Percentiles rank a stretch among this genome's conserved stretches.
Evolutionary conservation across 495 filamentous ascomycete genomes (phyloP).

Genomic region (Cladorrhinum samala): DNA sequence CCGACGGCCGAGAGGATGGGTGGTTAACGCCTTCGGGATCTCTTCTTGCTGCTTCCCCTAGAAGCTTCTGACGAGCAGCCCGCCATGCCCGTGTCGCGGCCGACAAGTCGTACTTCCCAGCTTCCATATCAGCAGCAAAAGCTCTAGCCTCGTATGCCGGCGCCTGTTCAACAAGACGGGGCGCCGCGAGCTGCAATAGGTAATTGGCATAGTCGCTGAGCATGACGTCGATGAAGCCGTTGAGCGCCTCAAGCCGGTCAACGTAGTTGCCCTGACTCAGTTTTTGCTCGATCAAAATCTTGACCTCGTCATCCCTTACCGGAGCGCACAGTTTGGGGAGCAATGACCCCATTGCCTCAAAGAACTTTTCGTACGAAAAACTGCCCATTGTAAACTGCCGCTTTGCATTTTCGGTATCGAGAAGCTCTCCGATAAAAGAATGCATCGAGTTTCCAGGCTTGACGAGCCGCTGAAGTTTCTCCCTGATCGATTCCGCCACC

Average conservation of each 20-base stretch:
- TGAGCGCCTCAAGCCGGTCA: constrained; percentile 72
- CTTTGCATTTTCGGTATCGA: constrained; percentile 72
- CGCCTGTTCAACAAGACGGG: constrained; percentile 74
- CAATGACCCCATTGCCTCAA: constrained; percentile 78
- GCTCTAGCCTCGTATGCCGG: constrained; percentile 70
- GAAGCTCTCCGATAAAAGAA: constrained; percentile 72
- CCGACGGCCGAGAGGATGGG: constrained; percentile 47
- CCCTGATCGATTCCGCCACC: constrained; percentile 79
- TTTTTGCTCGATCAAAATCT: constrained; percentile 65
- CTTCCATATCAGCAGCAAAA: constrained; percentile 65
- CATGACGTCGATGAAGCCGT: constrained; percentile 82
- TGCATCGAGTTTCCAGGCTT: constrained; percentile 75
- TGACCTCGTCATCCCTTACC: constrained; percentile 78
- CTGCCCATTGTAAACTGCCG: constrained; percentile 71
- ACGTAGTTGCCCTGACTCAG: constrained; percentile 70
- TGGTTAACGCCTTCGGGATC: constrained; percentile 63
- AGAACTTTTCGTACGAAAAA: constrained; percentile 93
- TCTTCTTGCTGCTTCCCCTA: constrained; percentile 64
- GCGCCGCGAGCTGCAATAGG: constrained; percentile 72
- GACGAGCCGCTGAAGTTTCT: constrained; percentile 76
- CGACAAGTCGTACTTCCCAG: constrained; percentile 50
- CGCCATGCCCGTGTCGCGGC: constrained; percentile 69
- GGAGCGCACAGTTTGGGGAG: constrained; percentile 94
- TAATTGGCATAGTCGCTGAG: constrained; percentile 96
- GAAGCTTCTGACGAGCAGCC: constrained; percentile 58